phyloP scores from a whole-genome alignment of 2,329 filamentous ascomycete species.

The Chalaropsis thielavioides region DNA sequence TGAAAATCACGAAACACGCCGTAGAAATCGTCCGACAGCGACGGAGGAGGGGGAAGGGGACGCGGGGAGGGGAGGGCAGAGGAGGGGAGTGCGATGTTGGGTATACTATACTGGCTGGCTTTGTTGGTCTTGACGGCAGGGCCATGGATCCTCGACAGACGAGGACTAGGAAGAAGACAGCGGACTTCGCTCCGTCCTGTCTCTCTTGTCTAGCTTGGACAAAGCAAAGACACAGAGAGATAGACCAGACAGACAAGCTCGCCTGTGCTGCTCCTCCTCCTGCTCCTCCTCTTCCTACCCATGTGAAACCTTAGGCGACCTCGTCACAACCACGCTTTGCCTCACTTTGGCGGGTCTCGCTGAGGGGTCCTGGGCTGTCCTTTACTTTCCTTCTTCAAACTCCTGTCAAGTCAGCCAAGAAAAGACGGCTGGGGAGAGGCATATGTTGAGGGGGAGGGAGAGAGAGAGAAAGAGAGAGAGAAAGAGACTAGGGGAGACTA shows the following conservation, averaged over 20 bases:
- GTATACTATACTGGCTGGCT: too few relatives aligned
- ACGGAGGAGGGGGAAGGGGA: neutral
- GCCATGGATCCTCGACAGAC: too few relatives aligned
- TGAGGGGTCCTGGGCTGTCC: neutral
- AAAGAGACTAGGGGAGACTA: too few relatives aligned
- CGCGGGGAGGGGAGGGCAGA: neutral
- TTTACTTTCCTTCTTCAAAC: neutral
- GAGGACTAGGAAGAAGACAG: too few relatives aligned
- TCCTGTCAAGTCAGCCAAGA: neutral
- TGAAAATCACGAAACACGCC: constrained; percentile 11
- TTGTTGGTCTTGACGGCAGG: too few relatives aligned
- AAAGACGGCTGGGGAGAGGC: neutral
- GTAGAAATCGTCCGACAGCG: constrained; percentile 1
- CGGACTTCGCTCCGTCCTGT: too few relatives aligned
- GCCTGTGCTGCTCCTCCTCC: too few relatives aligned
- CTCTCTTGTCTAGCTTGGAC: too few relatives aligned
- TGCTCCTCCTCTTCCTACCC: neutral
- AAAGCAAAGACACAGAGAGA: neutral
- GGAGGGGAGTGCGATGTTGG: too few relatives aligned
- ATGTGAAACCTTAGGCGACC: constrained; percentile 4
- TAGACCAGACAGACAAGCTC: too few relatives aligned
- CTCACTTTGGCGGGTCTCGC: constrained; percentile 1
- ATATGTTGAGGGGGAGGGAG: neutral
- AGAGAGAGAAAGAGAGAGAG: neutral
- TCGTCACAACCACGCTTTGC: neutral